Evolutionary conservation across 2,329 filamentous ascomycete species (phyloP), one percentile per base, ranked within the genome.

Genomic region (Aureobasidium pullulans): DNA sequence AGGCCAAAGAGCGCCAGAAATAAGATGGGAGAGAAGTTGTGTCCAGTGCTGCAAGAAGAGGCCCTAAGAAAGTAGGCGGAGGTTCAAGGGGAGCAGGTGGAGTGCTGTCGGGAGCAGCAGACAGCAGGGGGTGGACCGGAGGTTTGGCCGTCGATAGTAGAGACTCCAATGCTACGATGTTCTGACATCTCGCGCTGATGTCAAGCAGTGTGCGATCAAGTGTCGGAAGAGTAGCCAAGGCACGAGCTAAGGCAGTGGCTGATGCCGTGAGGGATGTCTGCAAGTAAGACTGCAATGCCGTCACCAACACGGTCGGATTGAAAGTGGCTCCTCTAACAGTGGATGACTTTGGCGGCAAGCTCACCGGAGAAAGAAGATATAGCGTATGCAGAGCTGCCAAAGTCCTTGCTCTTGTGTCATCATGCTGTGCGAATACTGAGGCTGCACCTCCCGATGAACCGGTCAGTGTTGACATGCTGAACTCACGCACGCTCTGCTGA

Each of bases 1-100:
- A 84, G 0, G 94, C 94, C 67, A 97, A 82, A 8, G 88, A 89
- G 57, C 94, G 83, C 91, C 94, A 99, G 75, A 96, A 99, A 71
- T 93, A 96, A 0, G 89, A 93, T 1, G 90, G 85, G 15, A 99
- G 77, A 1, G 89, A 94, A 0, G 89, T 84, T 0, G 91, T 96
- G 72, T 97, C 94, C 7, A 99, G 82, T n/a, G 86, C 79, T 10
- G 82, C 77, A 8, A 96, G 81, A 6, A 72, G 65, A 23, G 60
- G 57, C 23, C 40, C 60, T 0, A 96, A 79, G 43, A 96, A 81
- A 60, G 83, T 83, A 31, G 67, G 60, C 31, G 70, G 68, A 10
- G 53, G 29, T 23, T 49, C 57, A 4, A 56, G 52, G 7, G 57
- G 9, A 36, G 43, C 32, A 13, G 54, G 23, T 19, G 60, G 40